phyloP scores from a whole-genome alignment of 495 filamentous ascomycete species.

The Penicillium bovifimosum region DNA sequence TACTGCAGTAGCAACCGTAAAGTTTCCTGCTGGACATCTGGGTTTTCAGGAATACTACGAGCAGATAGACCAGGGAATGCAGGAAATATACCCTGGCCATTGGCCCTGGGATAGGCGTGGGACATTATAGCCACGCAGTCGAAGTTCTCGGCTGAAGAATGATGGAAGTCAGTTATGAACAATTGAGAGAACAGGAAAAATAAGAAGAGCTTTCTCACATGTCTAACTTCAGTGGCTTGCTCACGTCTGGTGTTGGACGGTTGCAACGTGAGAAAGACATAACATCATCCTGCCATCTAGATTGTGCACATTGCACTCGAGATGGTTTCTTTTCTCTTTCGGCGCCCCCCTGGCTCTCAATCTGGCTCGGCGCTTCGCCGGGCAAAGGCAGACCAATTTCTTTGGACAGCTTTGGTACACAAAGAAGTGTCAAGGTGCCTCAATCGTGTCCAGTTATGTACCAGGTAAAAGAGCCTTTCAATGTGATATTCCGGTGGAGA shows the following conservation, averaged over 20 bases:
- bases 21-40: slow-evolving; percentile 1
- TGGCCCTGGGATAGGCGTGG: background rate
- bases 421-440: background rate
- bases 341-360: background rate
- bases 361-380: background rate
- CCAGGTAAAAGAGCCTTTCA: background rate
- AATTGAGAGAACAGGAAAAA: background rate
- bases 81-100: background rate
- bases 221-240: background rate
- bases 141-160: background rate
- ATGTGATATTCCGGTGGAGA: no score
- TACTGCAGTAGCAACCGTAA: background rate
- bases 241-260: slow-evolving; percentile 1
- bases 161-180: background rate
- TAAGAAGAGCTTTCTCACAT: background rate
- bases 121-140: background rate
- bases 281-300: background rate
- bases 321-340: background rate
- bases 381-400: background rate
- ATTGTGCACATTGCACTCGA: background rate
- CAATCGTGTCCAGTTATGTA: background rate
- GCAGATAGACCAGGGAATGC: slow-evolving; percentile 3
- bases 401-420: background rate
- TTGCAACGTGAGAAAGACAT: slow-evolving; percentile 2
- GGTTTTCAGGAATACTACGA: slow-evolving; percentile 1